Conservation (phyloP, 192 early-diverging fungal species). For the Thamnidium elegans region DNA sequence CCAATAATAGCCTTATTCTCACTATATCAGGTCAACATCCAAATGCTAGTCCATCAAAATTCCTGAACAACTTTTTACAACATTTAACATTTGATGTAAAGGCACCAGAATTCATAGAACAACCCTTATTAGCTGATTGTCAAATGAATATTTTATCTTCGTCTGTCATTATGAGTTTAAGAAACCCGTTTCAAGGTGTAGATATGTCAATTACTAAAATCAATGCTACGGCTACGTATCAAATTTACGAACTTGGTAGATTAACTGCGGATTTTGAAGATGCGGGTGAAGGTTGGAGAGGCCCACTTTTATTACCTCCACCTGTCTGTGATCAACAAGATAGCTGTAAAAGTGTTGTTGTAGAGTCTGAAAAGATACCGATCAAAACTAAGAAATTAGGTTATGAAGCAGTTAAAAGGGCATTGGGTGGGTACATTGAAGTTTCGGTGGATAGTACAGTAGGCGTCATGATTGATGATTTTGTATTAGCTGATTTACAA, state of each 20-base stretch:
- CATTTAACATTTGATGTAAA: conserved; percentile 19
- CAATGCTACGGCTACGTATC: conserved; percentile 30
- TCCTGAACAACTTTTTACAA: conserved; percentile 21
- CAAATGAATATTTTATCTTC: conserved; percentile 38
- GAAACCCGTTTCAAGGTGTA: conserved; percentile 31
- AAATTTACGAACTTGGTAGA: conserved; percentile 19
- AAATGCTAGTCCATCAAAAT: conserved; percentile 12
- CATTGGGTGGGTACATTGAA: conserved; percentile 42
- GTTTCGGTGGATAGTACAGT: conserved; percentile 46
- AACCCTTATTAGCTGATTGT: conserved; percentile 18
- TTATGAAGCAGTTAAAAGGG: conserved; percentile 45
- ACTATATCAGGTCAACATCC: conserved; percentile 33
- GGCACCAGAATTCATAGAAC: conserved; percentile 18
- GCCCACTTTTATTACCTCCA: conserved; percentile 29
- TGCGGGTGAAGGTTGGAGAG: conserved; percentile 23
- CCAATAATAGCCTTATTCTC: conserved; percentile 16
- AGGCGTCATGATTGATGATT: conserved; percentile 36
- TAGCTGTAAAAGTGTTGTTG: neutral
- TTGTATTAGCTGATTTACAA: conserved; percentile 37
- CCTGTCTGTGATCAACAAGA: neutral
- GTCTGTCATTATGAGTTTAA: conserved; percentile 22
- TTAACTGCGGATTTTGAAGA: conserved; percentile 30
- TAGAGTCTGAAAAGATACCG: conserved; percentile 29
- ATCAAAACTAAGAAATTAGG: conserved; percentile 32
- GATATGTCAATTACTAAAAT: conserved; percentile 20